phyloP scores from a whole-genome alignment of 768 basidiomycete genomes.

The Lentinula guzmanii region DNA sequence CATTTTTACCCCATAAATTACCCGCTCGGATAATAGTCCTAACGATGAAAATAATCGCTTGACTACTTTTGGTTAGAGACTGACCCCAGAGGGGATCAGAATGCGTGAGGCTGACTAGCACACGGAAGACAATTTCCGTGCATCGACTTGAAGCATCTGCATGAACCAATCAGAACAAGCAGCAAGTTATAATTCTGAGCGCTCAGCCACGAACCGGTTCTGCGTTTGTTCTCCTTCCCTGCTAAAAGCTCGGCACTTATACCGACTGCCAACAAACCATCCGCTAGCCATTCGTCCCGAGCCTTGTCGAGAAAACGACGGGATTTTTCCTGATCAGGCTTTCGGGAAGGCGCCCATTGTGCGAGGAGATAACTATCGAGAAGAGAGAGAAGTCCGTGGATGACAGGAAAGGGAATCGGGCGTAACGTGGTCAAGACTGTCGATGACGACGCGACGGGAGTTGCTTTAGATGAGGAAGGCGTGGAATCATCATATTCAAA shows the following conservation, averaged over 20 bases:
- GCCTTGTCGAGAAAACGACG: constrained; percentile 24
- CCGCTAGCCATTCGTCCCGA: constrained; percentile 37
- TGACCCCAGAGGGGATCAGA: constrained; percentile 50
- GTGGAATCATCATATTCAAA: constrained; percentile 13
- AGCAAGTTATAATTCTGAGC: not conserved
- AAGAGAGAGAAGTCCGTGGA: constrained; percentile 51
- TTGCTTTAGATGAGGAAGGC: not conserved
- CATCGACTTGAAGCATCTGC: constrained; percentile 34
- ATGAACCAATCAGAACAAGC: not conserved
- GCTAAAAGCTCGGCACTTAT: constrained; percentile 21
- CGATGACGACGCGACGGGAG: not conserved
- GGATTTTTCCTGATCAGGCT: constrained; percentile 15
- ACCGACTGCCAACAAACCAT: constrained; percentile 46
- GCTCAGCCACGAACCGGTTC: not conserved
- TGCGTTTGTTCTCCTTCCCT: not conserved
- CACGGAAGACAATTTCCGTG: constrained; percentile 52
- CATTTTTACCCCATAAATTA: constrained; percentile 9
- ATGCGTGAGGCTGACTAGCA: constrained; percentile 70
- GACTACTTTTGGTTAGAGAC: constrained; percentile 40
- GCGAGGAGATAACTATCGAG: constrained; percentile 60
- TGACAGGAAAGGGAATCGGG: constrained; percentile 26
- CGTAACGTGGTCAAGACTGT: not conserved
- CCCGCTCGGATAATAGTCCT: constrained; percentile 40
- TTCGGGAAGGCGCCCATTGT: constrained; percentile 35
- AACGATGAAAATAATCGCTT: constrained; percentile 40